Evolutionary conservation across 257 asterid species (phyloP).

Genomic region (Mitragyna speciosa): DNA sequence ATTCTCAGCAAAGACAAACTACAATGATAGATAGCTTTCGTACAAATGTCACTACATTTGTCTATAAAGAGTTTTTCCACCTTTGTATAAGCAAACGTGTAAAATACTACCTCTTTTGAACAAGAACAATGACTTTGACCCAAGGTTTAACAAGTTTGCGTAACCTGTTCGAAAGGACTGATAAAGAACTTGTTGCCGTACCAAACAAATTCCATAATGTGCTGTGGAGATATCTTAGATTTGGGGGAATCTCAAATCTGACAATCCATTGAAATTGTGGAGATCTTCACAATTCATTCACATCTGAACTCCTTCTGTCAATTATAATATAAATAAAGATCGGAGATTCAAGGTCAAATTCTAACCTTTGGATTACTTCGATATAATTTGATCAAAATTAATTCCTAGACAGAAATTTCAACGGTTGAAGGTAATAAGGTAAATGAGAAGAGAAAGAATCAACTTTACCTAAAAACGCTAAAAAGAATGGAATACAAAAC

Average conservation of each 20-base stretch:
- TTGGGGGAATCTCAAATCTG: too few species aligned
- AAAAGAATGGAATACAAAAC: conserved; percentile 26
- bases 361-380: background rate
- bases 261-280: too few species aligned
- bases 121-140: background rate
- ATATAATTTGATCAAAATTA: background rate
- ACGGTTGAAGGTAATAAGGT: background rate
- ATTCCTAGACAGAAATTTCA: background rate
- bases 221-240: too few species aligned
- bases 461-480: conserved; percentile 13
- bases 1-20: too few species aligned
- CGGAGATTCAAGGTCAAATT: background rate
- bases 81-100: too few species aligned
- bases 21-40: background rate
- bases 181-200: background rate
- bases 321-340: background rate
- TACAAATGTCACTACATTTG: background rate
- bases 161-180: background rate
- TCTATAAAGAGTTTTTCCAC: background rate
- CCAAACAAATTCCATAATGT: too few species aligned
- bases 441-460: background rate
- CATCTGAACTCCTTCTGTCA: too few species aligned
- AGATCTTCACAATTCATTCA: too few species aligned
- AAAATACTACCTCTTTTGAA: background rate
- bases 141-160: background rate